These are phyloP conservation scores for Cruciata laevipes DNA, from an alignment of 257 asterid species.

Conservation along the genomic window DNA sequence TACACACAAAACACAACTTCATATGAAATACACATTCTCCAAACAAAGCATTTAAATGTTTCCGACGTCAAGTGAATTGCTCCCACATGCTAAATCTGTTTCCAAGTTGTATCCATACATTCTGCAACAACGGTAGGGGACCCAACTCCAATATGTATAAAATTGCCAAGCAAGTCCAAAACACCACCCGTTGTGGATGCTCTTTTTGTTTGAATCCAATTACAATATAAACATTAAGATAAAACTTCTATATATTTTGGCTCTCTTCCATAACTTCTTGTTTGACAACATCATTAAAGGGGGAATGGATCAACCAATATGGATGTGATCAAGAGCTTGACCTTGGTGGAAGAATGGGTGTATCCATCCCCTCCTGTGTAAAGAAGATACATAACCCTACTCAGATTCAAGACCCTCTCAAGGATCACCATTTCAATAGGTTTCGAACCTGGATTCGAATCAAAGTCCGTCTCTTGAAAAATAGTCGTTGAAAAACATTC, in stretches of 20 bases:
- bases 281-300: not conserved
- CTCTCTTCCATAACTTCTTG: not conserved
- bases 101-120: no score
- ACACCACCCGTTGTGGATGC: no score
- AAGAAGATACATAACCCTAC: conserved; percentile 5
- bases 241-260: not conserved
- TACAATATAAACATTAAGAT: no score
- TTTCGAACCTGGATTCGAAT: not conserved
- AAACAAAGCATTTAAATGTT: no score
- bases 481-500: conserved; percentile 9
- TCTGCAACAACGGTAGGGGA: no score
- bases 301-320: conserved; percentile 12
- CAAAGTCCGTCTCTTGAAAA: not conserved
- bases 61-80: no score
- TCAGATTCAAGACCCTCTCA: conserved; percentile 2
- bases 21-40: no score
- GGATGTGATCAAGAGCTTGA: conserved; percentile 6
- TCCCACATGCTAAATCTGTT: no score
- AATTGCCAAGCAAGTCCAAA: no score
- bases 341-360: conserved; percentile 8
- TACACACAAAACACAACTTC: no score
- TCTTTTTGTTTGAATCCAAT: no score
- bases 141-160: no score
- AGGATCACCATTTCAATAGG: not conserved
- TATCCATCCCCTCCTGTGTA: conserved; percentile 13